Evolutionary conservation across 768 basidiomycete genomes (phyloP).

Genomic region (Scleroderma bovista): DNA sequence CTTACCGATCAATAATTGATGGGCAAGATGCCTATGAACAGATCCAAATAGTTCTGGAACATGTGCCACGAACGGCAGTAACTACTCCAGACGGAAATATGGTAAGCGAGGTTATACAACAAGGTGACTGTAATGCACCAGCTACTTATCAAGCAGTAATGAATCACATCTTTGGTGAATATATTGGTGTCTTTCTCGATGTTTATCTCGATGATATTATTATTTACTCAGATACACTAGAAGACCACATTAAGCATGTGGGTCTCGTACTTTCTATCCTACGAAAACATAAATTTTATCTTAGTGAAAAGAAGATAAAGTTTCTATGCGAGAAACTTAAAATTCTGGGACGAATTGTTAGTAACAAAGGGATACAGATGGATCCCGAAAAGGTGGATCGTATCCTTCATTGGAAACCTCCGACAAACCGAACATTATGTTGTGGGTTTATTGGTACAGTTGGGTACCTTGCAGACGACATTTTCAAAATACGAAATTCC

Average conservation of each 20-base stretch:
- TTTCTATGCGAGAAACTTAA: constrained; percentile 27
- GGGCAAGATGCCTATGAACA: constrained; percentile 18
- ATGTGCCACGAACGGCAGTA: constrained; percentile 26
- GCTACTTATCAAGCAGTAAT: constrained; percentile 36
- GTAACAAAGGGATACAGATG: constrained; percentile 31
- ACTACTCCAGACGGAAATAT: constrained; percentile 34
- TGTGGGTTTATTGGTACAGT: neutral
- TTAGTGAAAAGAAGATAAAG: constrained; percentile 30
- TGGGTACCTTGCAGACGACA: neutral
- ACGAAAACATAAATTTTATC: constrained; percentile 33
- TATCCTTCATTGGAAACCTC: constrained; percentile 17
- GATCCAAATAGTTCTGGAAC: constrained; percentile 1
- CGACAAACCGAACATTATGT: constrained; percentile 3
- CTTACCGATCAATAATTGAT: constrained; percentile 2
- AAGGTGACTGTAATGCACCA: constrained; percentile 34
- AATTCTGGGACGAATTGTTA: constrained; percentile 32
- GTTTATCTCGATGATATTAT: constrained; percentile 8
- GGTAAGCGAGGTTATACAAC: constrained; percentile 17
- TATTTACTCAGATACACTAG: constrained; percentile 7
- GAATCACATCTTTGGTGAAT: constrained; percentile 2
- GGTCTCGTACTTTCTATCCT: constrained; percentile 30
- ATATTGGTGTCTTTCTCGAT: constrained; percentile 1
- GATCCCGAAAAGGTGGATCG: constrained; percentile 18
- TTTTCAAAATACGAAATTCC: neutral
- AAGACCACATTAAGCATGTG: constrained; percentile 28